Percentiles rank a stretch among this genome's conserved stretches.
Conservation (phyloP, 2,329 filamentous ascomycete species). For the Ophiostoma perfectum region DNA sequence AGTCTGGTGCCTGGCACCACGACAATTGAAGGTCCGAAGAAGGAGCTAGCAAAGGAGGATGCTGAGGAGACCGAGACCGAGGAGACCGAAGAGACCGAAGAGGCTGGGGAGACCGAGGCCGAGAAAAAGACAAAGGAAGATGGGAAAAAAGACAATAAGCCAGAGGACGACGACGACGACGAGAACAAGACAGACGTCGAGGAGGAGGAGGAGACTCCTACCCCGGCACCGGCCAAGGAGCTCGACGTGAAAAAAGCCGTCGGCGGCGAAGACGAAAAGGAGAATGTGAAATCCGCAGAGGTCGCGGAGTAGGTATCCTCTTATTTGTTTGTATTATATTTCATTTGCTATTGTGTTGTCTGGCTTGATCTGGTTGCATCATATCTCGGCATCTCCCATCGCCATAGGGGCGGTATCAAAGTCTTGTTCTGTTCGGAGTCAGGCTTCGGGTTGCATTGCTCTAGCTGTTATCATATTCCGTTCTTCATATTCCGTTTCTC, state of each 20-base stretch:
- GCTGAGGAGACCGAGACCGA: slow-evolving; percentile 24
- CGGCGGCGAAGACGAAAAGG: slow-evolving; percentile 29
- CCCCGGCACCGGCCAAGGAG: not conserved
- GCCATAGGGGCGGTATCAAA: no score
- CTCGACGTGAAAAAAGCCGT: slow-evolving; percentile 9
- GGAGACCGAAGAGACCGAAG: slow-evolving; percentile 15
- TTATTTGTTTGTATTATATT: not conserved
- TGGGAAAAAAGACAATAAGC: not conserved
- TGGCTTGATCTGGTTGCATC: not conserved
- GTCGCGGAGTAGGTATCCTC: not conserved
- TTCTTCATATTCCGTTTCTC: no score
- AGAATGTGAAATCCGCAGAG: slow-evolving; percentile 17
- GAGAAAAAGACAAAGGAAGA: slow-evolving; percentile 22
- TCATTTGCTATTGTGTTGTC: not conserved
- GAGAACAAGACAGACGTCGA: slow-evolving; percentile 30
- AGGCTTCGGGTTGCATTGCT: no score
- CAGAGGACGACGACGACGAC: slow-evolving; percentile 23
- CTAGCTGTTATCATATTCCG: no score
- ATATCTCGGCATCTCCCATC: no score
- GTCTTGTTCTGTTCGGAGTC: no score
- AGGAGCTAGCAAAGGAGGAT: not conserved
- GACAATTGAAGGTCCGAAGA: slow-evolving; percentile 26
- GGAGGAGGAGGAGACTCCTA: slow-evolving; percentile 27
- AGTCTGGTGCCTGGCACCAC: slow-evolving; percentile 44
- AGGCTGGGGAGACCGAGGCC: not conserved